phyloP scores from a whole-genome alignment of 176 grass and related monocot species.

The Neostapfia colusana region DNA sequence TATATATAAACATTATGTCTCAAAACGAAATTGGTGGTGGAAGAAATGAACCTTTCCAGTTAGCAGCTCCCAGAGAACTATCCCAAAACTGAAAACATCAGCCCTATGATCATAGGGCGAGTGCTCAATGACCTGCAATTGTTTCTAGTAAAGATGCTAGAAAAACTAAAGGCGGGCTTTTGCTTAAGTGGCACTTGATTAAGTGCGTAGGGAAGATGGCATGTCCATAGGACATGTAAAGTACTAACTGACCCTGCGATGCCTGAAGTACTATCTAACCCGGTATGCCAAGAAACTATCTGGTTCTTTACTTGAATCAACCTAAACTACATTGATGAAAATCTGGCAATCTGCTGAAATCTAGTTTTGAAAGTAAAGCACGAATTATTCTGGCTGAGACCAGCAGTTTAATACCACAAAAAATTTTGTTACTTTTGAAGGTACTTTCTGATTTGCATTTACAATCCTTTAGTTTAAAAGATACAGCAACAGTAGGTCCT shows the following conservation, averaged over 20 bases:
- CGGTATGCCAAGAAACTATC: conserved; percentile 8
- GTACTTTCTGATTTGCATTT: conserved; percentile 14
- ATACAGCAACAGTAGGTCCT: not conserved
- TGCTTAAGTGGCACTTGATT: not conserved
- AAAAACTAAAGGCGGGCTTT: not conserved
- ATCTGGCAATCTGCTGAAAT: not conserved
- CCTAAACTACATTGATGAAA: not conserved
- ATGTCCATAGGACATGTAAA: not conserved
- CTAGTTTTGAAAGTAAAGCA: not conserved
- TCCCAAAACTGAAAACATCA: conserved; percentile 86
- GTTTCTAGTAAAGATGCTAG: conserved; percentile 1
- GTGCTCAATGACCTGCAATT: conserved; percentile 71
- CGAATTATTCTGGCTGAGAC: not conserved
- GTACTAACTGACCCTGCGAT: not conserved
- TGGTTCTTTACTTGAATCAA: not conserved
- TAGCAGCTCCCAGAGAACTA: conserved; percentile 88
- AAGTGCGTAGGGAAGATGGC: not conserved
- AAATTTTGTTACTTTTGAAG: not conserved
- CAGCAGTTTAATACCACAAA: not conserved
- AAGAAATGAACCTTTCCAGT: conserved; percentile 63
- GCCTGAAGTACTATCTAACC: not conserved
- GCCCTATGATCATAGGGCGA: conserved; percentile 70
- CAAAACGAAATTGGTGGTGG: not conserved
- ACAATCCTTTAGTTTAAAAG: not conserved
- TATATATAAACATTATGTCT: not conserved